phyloP scores from a whole-genome alignment of 768 basidiomycete genomes.

The Mycena rebaudengoi region DNA sequence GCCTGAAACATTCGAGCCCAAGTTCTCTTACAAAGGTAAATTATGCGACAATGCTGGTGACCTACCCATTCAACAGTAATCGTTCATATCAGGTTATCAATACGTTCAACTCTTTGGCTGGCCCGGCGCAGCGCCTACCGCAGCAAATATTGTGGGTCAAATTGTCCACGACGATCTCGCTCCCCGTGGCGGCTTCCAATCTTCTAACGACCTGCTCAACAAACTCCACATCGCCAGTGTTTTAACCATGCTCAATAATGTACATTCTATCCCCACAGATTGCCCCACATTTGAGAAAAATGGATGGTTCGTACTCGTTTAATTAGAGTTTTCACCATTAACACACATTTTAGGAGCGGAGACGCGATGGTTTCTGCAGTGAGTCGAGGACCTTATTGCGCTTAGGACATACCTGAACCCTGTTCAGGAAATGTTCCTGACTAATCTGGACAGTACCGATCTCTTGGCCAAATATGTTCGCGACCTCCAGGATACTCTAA shows the following conservation, averaged over 20 bases:
- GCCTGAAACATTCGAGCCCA: conserved; percentile 32
- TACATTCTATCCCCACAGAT: conserved; percentile 34
- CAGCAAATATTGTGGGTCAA: conserved; percentile 30
- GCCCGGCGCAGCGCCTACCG: conserved; percentile 31
- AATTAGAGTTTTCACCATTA: too few species aligned
- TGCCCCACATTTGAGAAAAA: conserved; percentile 43
- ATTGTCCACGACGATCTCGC: conserved; percentile 34
- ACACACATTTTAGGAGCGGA: too few species aligned
- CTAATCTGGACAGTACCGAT: too few species aligned
- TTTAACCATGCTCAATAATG: conserved; percentile 34
- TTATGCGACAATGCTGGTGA: neutral
- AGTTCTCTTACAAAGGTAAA: conserved; percentile 37
- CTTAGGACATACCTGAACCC: too few species aligned
- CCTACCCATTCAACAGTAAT: neutral
- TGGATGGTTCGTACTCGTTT: conserved; percentile 33
- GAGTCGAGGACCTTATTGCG: neutral
- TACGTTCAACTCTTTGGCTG: conserved; percentile 36
- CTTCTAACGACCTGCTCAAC: conserved; percentile 31
- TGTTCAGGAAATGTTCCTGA: too few species aligned
- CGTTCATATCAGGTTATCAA: conserved; percentile 25
- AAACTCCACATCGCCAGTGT: conserved; percentile 33
- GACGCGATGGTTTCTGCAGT: conserved; percentile 40
- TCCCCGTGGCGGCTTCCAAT: conserved; percentile 24
- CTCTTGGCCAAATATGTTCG: too few species aligned
- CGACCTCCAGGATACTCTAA: too few species aligned